A percentile compares a stretch with the other conserved stretches of the same genome.
These are phyloP conservation scores for Dendrobium catenatum DNA, from an alignment of 106 monocot genomes.

Conservation along the genomic window DNA sequence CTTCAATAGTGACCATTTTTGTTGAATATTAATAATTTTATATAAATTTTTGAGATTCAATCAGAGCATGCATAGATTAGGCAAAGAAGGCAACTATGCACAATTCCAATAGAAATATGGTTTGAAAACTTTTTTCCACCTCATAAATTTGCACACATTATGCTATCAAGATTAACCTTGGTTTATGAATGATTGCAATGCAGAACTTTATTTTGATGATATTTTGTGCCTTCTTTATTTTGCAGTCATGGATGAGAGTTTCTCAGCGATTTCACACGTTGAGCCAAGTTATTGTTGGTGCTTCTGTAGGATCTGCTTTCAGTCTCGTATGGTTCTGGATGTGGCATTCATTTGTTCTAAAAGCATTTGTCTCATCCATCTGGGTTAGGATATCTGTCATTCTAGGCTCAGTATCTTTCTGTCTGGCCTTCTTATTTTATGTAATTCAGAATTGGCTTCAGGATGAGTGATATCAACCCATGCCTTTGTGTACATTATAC, in stretches of 20 bases:
- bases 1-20: too few species aligned
- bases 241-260: conserved; percentile 79
- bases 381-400: conserved; percentile 48
- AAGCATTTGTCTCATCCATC: conserved; percentile 48
- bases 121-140: too few species aligned
- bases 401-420: conserved; percentile 31
- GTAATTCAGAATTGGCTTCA: conserved; percentile 53
- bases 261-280: conserved; percentile 67
- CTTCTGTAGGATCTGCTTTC: conserved; percentile 41
- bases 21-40: too few species aligned
- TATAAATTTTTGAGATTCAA: too few species aligned
- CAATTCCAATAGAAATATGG: too few species aligned
- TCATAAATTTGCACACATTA: too few species aligned
- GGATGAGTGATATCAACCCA: conserved; percentile 23
- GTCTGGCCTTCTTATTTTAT: conserved; percentile 39
- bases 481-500: too few species aligned
- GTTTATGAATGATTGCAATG: too few species aligned
- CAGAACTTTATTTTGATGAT: not conserved
- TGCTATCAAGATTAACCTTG: too few species aligned
- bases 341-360: conserved; percentile 58
- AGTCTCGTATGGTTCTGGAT: conserved; percentile 58
- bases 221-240: not conserved
- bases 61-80: too few species aligned
- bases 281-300: conserved; percentile 73
- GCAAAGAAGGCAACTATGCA: too few species aligned